Base-by-base conservation (phyloP, 2,329 filamentous ascomycete genomes). In the Botrytis sinoallii region DNA sequence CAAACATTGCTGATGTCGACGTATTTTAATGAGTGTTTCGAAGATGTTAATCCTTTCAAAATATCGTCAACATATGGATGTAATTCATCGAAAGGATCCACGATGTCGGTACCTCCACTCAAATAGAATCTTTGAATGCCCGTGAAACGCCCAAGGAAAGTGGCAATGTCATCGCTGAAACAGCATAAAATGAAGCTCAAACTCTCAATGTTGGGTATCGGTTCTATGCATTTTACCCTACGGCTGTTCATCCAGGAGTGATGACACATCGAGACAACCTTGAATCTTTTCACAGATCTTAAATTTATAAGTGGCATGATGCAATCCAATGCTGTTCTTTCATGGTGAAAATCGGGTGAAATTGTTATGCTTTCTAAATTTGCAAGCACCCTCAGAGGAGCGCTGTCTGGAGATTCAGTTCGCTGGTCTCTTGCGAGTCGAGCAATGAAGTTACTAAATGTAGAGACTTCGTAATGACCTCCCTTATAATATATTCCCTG, bases 401-500 rank as follows among this genome's bases (percentile, higher is more conserved):
- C 16, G 7, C 20, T 7, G 20, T 35, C 57, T 60, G 29, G 32
- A 22, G 16, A 29, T 57, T 7, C 9, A 29, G n/a, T 16, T 3
- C 3, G 6, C n/a, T 35, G 57, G 4, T 60, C 18, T 60, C 25
- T 4, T 60, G 3, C 20, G 29, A 59, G n/a, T 12, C 3, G 32
- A 60, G 29, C 18, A 22, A 60, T 60, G 57, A 60, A 60, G 16
- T 7, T 20, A 35, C 16, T 35, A 7, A 60, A 60, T 60, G 32
- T 5, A 35, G 18, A 59, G 18, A 55, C 52, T 16, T 59, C 57
- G 29, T 9, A 20, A 59, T 59, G 29, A 59, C 3, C 5, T 59
- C 29, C 29, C 7, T 1, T 10, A 0, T 0, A 55, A 6, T 1
- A 6, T 16, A 29, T 1, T 55, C 25, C n/a, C 7, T 55, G n/a